These are phyloP conservation scores for Talaromyces funiculosus DNA, from an alignment of 2,329 filamentous ascomycete species.

Conservation along the genomic window DNA sequence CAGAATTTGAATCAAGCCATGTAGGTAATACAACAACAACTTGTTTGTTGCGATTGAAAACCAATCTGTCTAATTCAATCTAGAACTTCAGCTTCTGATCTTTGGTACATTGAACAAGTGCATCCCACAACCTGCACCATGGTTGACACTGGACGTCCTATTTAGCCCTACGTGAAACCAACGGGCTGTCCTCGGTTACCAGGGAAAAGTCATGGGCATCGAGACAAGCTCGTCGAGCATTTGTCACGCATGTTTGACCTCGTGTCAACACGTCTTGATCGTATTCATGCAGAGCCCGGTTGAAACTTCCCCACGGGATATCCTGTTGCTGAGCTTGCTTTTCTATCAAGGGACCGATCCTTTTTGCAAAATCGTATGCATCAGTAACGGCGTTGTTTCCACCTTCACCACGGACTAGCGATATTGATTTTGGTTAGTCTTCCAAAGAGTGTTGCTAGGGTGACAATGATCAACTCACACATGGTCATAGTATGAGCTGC, in stretches of 20 bases:
- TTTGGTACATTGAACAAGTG: neutral
- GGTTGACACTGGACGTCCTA: neutral
- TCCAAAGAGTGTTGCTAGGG: neutral
- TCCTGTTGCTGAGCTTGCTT: neutral
- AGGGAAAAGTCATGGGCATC: conserved; percentile 50
- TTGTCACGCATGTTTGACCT: conserved; percentile 44
- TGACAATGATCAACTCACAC: conserved; percentile 41
- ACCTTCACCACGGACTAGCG: conserved; percentile 51
- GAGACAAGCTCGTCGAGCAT: conserved; percentile 49
- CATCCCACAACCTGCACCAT: neutral
- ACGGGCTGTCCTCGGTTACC: conserved; percentile 36
- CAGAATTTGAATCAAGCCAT: too few species aligned
- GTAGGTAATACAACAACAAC: neutral
- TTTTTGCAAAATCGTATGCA: conserved; percentile 41
- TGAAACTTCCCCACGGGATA: conserved; percentile 8
- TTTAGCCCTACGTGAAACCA: conserved; percentile 27
- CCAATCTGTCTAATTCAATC: neutral
- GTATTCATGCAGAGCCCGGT: conserved; percentile 29
- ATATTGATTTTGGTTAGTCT: neutral
- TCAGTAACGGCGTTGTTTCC: conserved; percentile 54
- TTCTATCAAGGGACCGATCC: conserved; percentile 19
- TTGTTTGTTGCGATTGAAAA: neutral
- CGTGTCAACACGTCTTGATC: conserved; percentile 43
- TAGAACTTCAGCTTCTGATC: neutral
- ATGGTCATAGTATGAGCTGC: conserved; percentile 56